These are phyloP conservation scores for Flueggea neowawraea DNA, from an alignment of 441 rosid species.

Conservation along the genomic window DNA sequence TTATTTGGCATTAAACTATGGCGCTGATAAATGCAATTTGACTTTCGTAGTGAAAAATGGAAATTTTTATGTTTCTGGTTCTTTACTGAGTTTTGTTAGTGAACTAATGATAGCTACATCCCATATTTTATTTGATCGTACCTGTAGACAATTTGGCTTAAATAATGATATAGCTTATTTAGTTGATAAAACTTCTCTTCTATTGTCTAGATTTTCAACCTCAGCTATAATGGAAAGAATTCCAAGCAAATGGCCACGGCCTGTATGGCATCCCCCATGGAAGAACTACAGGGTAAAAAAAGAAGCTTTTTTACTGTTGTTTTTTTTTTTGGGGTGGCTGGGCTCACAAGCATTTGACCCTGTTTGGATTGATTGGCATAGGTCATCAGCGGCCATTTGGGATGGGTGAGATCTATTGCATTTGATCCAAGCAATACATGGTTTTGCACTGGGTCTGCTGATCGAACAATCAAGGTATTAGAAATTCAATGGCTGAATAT, in stretches of 20 bases:
- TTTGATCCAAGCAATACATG: constrained; percentile 95
- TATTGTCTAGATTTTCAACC: constrained; percentile 44
- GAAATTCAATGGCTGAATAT: constrained; percentile 3
- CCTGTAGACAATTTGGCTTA: background rate
- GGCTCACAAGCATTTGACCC: background rate
- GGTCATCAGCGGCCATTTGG: constrained; percentile 95
- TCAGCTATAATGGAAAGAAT: constrained; percentile 93
- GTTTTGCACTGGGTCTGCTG: constrained; percentile 99
- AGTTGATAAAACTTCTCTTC: background rate
- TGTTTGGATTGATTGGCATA: constrained; percentile 20
- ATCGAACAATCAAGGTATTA: constrained; percentile 89
- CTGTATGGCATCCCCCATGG: constrained; percentile 98
- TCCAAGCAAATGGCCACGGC: constrained; percentile 98
- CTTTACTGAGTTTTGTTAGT: too few species aligned
- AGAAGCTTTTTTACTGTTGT: background rate
- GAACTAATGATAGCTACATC: too few species aligned
- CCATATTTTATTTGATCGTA: too few species aligned
- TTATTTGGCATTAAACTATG: too few species aligned
- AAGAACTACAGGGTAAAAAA: constrained; percentile 87
- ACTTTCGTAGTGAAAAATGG: too few species aligned
- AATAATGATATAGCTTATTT: too few species aligned
- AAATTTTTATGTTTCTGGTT: too few species aligned
- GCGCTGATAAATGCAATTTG: too few species aligned
- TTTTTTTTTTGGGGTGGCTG: background rate
- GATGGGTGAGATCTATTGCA: constrained; percentile 96